These are phyloP conservation scores for Thinopyrum elongatum DNA, from an alignment of 176 grass and related monocot species.

Conservation along the genomic window DNA sequence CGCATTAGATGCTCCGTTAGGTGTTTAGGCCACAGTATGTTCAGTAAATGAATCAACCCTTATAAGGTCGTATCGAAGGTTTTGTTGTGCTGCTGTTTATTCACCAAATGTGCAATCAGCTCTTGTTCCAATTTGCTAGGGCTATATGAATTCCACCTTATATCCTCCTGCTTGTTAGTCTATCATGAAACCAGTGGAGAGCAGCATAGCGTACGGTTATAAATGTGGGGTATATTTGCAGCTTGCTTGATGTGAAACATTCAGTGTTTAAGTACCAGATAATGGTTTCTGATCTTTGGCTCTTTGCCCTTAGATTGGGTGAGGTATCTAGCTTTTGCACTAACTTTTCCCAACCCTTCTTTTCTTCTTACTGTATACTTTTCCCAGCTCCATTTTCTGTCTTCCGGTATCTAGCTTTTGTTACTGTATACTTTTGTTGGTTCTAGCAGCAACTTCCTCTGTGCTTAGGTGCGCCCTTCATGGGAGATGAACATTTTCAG, in stretches of 20 bases:
- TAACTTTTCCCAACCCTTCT: neutral
- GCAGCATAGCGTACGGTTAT: neutral
- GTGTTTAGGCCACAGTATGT: neutral
- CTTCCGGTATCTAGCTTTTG: neutral
- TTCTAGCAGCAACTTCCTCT: neutral
- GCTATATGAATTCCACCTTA: neutral
- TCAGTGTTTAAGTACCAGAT: neutral
- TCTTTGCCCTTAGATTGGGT: neutral
- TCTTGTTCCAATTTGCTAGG: neutral
- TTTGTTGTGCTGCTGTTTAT: neutral
- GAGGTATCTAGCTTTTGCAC: neutral
- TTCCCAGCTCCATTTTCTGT: neutral
- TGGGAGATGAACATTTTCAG: neutral
- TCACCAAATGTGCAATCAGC: neutral
- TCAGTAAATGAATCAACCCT: neutral
- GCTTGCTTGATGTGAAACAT: neutral
- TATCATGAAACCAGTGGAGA: neutral
- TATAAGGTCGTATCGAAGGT: neutral
- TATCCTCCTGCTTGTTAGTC: neutral
- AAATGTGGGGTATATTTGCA: neutral
- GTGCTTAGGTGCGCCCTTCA: neutral
- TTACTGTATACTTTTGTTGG: neutral
- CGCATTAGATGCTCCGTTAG: neutral
- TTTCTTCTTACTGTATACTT: neutral
- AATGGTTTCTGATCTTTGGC: neutral